These are phyloP conservation scores for Talaromyces sp. DNA, from an alignment of 2,329 filamentous ascomycete species.

Conservation along the genomic window DNA sequence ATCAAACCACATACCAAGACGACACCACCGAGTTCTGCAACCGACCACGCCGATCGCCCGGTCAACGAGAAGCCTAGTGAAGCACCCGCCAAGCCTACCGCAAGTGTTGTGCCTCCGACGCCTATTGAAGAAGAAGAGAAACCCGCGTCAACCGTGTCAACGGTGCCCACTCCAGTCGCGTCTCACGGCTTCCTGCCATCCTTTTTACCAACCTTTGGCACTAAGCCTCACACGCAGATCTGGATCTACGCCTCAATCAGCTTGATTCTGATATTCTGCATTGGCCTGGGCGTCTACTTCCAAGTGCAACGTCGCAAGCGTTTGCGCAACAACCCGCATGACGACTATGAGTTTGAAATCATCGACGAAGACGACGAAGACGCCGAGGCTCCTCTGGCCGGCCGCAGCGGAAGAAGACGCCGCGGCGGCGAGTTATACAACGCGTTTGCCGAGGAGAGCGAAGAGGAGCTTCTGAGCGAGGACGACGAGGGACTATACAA, in stretches of 20 bases:
- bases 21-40: slow-evolving; percentile 43
- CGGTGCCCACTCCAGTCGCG: slow-evolving; percentile 14
- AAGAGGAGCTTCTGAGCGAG: slow-evolving; percentile 58
- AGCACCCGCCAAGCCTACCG: slow-evolving; percentile 19
- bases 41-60: slow-evolving; percentile 61
- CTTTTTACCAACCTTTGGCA: slow-evolving; percentile 83
- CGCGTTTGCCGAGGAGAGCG: slow-evolving; percentile 90
- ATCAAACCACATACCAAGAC: slow-evolving; percentile 44
- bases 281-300: slow-evolving; percentile 73
- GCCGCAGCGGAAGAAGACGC: slow-evolving; percentile 49
- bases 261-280: slow-evolving; percentile 81
- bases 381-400: slow-evolving; percentile 27
- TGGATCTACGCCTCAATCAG: slow-evolving; percentile 88
- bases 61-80: slow-evolving; percentile 53
- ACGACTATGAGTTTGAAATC: slow-evolving; percentile 91
- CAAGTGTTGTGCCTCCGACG: slow-evolving; percentile 15
- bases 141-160: slow-evolving; percentile 15
- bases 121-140: slow-evolving; percentile 18
- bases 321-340: slow-evolving; percentile 65
- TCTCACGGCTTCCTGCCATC: slow-evolving; percentile 63
- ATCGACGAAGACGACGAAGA: slow-evolving; percentile 71
- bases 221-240: slow-evolving; percentile 76
- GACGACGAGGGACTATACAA: slow-evolving; percentile 24
- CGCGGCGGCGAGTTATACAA: slow-evolving; percentile 88
- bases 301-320: slow-evolving; percentile 72